phyloP scores from a whole-genome alignment of 495 filamentous ascomycete species.

The Neurospora sp. region DNA sequence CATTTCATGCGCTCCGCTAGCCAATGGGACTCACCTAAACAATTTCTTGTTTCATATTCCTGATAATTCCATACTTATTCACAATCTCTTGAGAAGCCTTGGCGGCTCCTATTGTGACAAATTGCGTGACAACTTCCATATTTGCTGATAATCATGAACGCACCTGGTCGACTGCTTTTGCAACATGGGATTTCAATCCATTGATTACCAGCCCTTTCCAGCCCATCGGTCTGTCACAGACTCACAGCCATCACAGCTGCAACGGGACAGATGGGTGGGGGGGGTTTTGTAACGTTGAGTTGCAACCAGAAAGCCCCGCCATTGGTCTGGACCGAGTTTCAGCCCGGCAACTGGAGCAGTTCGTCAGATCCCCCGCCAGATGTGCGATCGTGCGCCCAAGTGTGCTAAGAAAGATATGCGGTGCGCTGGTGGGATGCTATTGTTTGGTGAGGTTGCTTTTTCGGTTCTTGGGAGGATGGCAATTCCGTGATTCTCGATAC shows the following conservation, averaged over 20 bases:
- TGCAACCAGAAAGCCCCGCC: background rate
- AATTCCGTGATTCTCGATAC: background rate
- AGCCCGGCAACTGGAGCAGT: background rate
- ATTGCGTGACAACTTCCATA: background rate
- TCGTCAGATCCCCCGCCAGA: background rate
- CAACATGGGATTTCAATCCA: background rate
- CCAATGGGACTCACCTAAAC: background rate
- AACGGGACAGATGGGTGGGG: background rate
- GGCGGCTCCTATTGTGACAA: background rate
- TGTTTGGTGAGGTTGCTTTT: background rate
- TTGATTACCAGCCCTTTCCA: background rate
- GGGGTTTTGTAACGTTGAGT: background rate
- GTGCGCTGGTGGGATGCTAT: background rate
- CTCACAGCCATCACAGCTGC: background rate
- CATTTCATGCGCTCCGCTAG: background rate
- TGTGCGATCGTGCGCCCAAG: background rate
- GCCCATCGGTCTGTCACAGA: background rate
- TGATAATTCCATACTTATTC: background rate
- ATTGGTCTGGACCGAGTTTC: background rate
- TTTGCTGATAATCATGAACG: background rate
- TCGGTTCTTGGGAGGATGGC: background rate
- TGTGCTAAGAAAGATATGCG: background rate
- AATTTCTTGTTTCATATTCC: background rate
- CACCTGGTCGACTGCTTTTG: background rate
- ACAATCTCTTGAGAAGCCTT: background rate